Evolutionary conservation across 148 eudicot genomes (phyloP), one percentile per base, ranked within the genome.

Genomic region (Simmondsia chinensis): DNA sequence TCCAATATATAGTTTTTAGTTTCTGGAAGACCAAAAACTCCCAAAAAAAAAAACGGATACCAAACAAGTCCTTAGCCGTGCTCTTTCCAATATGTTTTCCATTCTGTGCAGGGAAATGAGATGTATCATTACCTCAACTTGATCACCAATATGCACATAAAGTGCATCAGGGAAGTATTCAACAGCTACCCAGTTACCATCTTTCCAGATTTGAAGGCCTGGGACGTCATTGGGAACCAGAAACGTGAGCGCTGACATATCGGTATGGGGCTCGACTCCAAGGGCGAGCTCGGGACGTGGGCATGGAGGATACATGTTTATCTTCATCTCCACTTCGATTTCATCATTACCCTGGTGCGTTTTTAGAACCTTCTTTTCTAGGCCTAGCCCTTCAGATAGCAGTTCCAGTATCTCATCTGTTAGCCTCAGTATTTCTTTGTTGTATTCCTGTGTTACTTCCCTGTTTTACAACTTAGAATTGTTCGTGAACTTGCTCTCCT

Each of bases 221-320:
- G 71, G 68, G 33, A 72, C 72, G 1, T 72, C 57, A 6, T 72
- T 72, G 0, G 72, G 65, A 18, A 66, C 47, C 1, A 72, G 77
- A 21, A 72, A 19, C 2, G 77, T 72, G 43, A 72, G 49, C 0
- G 77, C 77, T 0, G 72, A 72, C 72, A 72, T 72, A 42, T 72
- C 77, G 0, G 77, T 66, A 45, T 72, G 77, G 12, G 77, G 38
- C 44, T 72, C 72, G 32, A 72, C 72, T 14, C 77, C 77, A 0
- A 72, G 69, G 6, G 65, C 72, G 9, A 61, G 69, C 11, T 72
- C 62, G 18, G 77, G 77, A 4, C 40, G 62, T 9, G 72, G 77
- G 54, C 77, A 72, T 23, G 77, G 72, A 0, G 77, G 77, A n/a
- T 72, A 66, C 77, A 72, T 66, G 65, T 72, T 66, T 24, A 72